Base-by-base conservation (phyloP, 78 protist genomes). In the Cavenderia fasciculata region DNA sequence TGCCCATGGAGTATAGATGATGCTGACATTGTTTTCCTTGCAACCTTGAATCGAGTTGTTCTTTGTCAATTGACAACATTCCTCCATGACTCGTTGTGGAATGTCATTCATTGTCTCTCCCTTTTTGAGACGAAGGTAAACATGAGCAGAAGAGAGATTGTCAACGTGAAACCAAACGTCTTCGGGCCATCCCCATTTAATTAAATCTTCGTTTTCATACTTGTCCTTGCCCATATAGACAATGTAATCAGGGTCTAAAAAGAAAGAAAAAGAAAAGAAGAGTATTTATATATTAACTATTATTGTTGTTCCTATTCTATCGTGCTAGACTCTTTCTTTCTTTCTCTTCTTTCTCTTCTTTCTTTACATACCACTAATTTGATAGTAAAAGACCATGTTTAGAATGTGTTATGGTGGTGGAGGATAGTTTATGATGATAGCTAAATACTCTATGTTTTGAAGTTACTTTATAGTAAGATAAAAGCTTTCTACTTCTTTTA, bases 121-220 rank as follows among this genome's bases (percentile, higher is more conserved):
- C 18, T 34, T 41, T 1, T 54, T 74, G 23, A 96, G 49, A 21
- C 99, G 74, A 11, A 98, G 36, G 86, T 98, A 98, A 8, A 97
- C 96, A 86, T 98, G 99, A 4, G 99, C 99, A n/a, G 96, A 92
- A 5, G 97, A 94, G 10, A 88, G 73, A 41, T 66, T 44, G 78
- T 97, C 97, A n/a, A 97, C 99, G 88, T 98, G 99, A 59, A 98
- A 98, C 95, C 98, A 97, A n/a, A 97, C 38, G 65, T 97, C 98
- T 27, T 95, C 98, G 5, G 96, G 96, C 93, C 92, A 97, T n/a
- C 97, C 98, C 29, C 82, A 86, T 40, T 56, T 84, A 69, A 98
- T 95, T 18, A 98, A 70, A n/a, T 95, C 98, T 65, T 98, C 99
- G 69, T 98, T 97, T 40, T 97, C 98, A 63, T 59, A 76, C 68